A percentile compares a stretch with the other conserved stretches of the same genome.
phyloP scores from a whole-genome alignment of 345 rosid species.

The Linum lewisii region DNA sequence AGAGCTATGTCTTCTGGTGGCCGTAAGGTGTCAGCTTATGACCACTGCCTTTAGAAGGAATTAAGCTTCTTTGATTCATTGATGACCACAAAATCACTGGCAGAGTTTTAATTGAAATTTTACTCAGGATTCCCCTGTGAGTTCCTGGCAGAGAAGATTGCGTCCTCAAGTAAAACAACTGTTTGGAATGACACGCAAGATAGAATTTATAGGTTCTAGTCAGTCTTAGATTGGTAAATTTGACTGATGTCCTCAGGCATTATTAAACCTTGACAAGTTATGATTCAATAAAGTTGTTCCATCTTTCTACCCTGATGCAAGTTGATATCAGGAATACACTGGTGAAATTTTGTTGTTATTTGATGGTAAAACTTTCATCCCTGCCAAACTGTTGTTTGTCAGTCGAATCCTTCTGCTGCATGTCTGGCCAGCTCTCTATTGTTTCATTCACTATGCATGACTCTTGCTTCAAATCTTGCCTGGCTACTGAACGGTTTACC shows the following conservation, averaged over 20 bases:
- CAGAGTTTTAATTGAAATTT: not conserved
- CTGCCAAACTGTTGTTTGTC: not conserved
- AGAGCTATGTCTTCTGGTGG: not conserved
- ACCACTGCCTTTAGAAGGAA: not conserved
- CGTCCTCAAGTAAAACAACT: not conserved
- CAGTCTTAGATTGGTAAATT: not conserved
- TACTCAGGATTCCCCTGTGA: not conserved
- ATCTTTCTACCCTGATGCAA: not conserved
- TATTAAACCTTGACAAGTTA: not conserved
- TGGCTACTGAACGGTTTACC: conserved; percentile 7
- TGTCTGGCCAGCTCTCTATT: not conserved
- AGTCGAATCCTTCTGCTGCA: not conserved
- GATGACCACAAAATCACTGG: not conserved
- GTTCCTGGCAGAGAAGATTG: not conserved
- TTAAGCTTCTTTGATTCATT: no score
- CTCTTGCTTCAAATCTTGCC: not conserved
- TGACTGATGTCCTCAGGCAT: not conserved
- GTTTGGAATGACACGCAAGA: no score
- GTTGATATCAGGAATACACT: not conserved
- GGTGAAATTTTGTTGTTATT: not conserved
- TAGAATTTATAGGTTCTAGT: not conserved
- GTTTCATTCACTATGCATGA: not conserved
- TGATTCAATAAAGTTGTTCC: not conserved
- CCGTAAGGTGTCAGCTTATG: not conserved
- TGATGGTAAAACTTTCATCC: not conserved